Base-by-base conservation (phyloP, 768 basidiomycete genomes). In the Suillus subalutaceus region DNA sequence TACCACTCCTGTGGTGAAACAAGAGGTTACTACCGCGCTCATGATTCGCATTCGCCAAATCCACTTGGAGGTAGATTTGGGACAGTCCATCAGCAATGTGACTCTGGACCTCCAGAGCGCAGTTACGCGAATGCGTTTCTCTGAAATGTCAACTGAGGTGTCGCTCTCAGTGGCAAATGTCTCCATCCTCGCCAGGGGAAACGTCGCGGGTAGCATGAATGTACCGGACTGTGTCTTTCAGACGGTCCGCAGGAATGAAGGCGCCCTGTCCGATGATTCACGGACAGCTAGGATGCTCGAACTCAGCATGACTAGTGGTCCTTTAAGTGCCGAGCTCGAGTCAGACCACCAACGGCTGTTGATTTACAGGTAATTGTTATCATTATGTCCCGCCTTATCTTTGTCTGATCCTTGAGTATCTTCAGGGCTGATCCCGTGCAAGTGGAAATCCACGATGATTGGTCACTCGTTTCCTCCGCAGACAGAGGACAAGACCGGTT, bases 391-490 rank as follows among this genome's bases (percentile, higher is more conserved):
- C 1, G n/a, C 2, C 16, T 16, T 35, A 44, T 7, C 48, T 26
- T 4, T 30, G 6, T 59, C 41, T 72, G 32, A 74, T 41, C 43
- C 60, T 60, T 12, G 30, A 59, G 38, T 63, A 38, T 66, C 66
- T 62, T 30, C 65, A 93, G 93, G 30, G 90, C 92, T 37, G 91
- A 94, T 71, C 94, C 94, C 1, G 76, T 96, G 41, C 81, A 86
- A 69, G 83, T 94, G 57, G 85, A 85, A 63, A 87, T 94, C 62
- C 87, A 81, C 69, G 94, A 96, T 69, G 92, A 96, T 72, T 96
- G 94, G 94, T 86, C 89, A 5, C 77, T 78, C 53, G 80, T 83
- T 52, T 80, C 81, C 20, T 69, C 82, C 6, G 69, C 74, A 55
- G 68, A 76, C n/a, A 73, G 81, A 44, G 73, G 79, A 12, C 79